A percentile compares a stretch with the other conserved stretches of the same genome.
phyloP scores from a whole-genome alignment of 2,329 filamentous ascomycete species.

The Trichophyton equinum region DNA sequence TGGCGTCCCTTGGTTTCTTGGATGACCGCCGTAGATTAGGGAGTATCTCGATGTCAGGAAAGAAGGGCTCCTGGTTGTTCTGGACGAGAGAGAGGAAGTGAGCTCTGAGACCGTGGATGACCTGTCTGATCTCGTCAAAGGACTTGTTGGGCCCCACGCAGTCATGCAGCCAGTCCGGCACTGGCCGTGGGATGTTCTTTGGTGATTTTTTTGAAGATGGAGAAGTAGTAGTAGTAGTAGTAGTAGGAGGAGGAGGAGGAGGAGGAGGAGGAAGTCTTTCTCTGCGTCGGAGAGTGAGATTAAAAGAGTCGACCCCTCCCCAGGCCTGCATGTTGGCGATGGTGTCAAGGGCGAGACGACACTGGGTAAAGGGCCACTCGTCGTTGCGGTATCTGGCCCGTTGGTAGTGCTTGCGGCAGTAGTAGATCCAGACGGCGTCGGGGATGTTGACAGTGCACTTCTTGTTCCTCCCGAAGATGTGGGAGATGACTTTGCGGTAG shows the following conservation, averaged over 20 bases:
- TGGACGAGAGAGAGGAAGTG: conserved; percentile 15
- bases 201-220: conserved; percentile 13
- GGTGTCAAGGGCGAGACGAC: conserved; percentile 50
- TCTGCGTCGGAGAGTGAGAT: conserved; percentile 51
- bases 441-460: conserved; percentile 60
- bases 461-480: conserved; percentile 77
- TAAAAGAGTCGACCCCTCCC: conserved; percentile 49
- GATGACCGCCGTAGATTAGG: conserved; percentile 20
- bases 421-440: conserved; percentile 57
- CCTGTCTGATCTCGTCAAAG: conserved; percentile 21
- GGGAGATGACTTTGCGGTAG: conserved; percentile 63
- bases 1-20: background rate
- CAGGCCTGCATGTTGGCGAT: conserved; percentile 51
- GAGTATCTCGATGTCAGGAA: conserved; percentile 32
- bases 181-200: conserved; percentile 20
- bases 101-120: conserved; percentile 18
- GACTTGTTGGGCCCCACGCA: conserved; percentile 18
- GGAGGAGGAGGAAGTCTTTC: conserved; percentile 29
- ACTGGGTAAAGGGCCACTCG: conserved; percentile 48
- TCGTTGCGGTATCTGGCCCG: conserved; percentile 55
- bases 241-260: background rate
- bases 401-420: conserved; percentile 75
- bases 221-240: background rate
- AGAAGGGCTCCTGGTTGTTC: conserved; percentile 15
- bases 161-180: conserved; percentile 23